Evolutionary conservation across 192 early-diverging fungal species (phyloP), one percentile per base, ranked within the genome.

Genomic region (Umbelopsis ramanniana): DNA sequence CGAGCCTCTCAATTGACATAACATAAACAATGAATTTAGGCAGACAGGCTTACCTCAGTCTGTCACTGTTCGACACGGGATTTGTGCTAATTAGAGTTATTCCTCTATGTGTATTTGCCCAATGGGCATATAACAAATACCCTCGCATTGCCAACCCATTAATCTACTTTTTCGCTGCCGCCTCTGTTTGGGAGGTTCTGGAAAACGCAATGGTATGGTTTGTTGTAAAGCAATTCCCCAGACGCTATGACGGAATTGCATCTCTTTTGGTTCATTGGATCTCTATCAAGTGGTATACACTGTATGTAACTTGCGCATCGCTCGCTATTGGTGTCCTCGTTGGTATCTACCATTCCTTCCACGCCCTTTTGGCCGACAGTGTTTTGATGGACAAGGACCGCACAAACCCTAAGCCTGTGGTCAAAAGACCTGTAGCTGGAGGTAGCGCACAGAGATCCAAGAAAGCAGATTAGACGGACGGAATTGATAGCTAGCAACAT

Each of bases 301-400:
- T 79, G 21, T 71, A 52, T 21, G 17, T n/a, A 5, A 72, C 73
- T 0, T 35, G 71, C 4, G 77, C 50, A 2, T 15, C 70, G 17
- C 19, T 74, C 17, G 66, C 33, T 29, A 22, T 74, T 14, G 57
- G 63, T 35, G 10, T 70, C 2, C 71, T 79, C 21, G 70, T 66
- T 12, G 77, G 73, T 22, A 71, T 79, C 37, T 79, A 79, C 46
- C 71, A 67, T 48, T 24, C 63, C 15, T 79, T 79, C 70, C 77
- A 79, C 22, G 19, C 46, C 21, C 19, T 79, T 2, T 60, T 79
- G 22, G 77, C 77, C 15, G 69, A 74, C 22, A 79, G 77, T 68
- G 77, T 79, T 8, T 52, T 79, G 69, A 66, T 79, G 69, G 77
- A 79, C 5, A 74, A 74, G 26, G 77, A 79, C 48, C 53, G 76